Conservation (phyloP, 257 asterid species). For the Cordia subcordata region DNA sequence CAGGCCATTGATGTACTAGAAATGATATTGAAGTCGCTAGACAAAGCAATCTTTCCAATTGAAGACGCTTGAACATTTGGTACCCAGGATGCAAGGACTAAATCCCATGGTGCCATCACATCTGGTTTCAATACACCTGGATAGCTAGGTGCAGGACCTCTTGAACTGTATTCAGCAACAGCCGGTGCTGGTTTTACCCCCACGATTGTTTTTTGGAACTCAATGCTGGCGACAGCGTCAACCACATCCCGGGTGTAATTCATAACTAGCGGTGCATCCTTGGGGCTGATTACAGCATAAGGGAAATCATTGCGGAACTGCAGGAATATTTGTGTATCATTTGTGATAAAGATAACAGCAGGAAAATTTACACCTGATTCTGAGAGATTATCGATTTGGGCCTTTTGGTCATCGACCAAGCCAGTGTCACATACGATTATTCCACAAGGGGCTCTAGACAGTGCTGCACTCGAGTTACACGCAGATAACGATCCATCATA, state of each 20-base stretch:
- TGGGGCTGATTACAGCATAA: conserved; percentile 14
- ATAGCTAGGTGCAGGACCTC: conserved; percentile 37
- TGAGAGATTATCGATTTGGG: neutral
- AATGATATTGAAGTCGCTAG: conserved; percentile 8
- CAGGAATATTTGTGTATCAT: neutral
- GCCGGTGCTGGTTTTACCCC: conserved; percentile 25
- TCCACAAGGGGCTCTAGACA: neutral
- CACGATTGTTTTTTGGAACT: conserved; percentile 25
- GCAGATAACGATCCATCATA: conserved; percentile 24
- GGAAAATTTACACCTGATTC: neutral
- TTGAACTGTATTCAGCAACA: conserved; percentile 20
- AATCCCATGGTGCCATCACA: conserved; percentile 35
- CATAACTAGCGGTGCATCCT: conserved; percentile 10
- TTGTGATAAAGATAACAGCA: neutral
- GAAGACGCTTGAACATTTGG: neutral
- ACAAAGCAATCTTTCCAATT: neutral
- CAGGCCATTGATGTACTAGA: conserved; percentile 47
- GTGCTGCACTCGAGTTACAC: conserved; percentile 18
- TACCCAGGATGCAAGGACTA: conserved; percentile 29
- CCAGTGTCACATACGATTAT: conserved; percentile 21
- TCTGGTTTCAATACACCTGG: conserved; percentile 38
- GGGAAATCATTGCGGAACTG: neutral
- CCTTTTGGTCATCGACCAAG: neutral
- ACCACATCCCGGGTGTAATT: conserved; percentile 5
- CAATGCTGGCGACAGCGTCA: conserved; percentile 14